Evolutionary conservation across 164 flowering plant species (phyloP).

Genomic region (Kalanchoe fedtschenkoi): DNA sequence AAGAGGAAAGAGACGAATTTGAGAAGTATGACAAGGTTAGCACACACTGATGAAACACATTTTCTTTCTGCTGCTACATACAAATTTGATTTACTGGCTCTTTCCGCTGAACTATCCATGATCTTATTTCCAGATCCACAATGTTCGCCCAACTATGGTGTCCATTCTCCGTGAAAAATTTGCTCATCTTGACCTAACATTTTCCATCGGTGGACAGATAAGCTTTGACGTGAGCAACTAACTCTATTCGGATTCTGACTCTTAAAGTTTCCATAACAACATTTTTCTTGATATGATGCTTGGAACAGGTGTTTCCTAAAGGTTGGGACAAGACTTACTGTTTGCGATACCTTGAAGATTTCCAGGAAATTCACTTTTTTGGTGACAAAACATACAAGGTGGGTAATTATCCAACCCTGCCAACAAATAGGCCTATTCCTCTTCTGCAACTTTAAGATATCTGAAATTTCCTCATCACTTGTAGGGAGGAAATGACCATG

Average conservation of each 20-base stretch:
- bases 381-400: slow-evolving; percentile 99
- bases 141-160: slow-evolving; percentile 79
- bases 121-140: slow-evolving; percentile 56
- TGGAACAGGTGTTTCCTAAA: slow-evolving; percentile 74
- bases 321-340: slow-evolving; percentile 99
- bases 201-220: slow-evolving; percentile 97
- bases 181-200: slow-evolving; percentile 81
- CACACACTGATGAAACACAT: not conserved
- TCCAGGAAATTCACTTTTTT: slow-evolving; percentile 87
- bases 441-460: not conserved
- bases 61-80: not conserved
- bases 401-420: not conserved
- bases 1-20: slow-evolving; percentile 90
- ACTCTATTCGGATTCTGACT: not conserved
- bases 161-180: slow-evolving; percentile 78
- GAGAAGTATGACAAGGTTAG: slow-evolving; percentile 91
- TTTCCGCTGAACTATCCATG: not conserved
- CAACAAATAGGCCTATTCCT: not conserved
- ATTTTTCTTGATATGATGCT: slow-evolving; percentile 4
- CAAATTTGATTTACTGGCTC: not conserved
- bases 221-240: slow-evolving; percentile 83
- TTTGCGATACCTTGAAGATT: slow-evolving; percentile 73
- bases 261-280: not conserved
- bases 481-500: slow-evolving; percentile 96
- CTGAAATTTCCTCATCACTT: slow-evolving; percentile 10